phyloP scores from a whole-genome alignment of 495 filamentous ascomycete species.

The Usnea hakonensis region DNA sequence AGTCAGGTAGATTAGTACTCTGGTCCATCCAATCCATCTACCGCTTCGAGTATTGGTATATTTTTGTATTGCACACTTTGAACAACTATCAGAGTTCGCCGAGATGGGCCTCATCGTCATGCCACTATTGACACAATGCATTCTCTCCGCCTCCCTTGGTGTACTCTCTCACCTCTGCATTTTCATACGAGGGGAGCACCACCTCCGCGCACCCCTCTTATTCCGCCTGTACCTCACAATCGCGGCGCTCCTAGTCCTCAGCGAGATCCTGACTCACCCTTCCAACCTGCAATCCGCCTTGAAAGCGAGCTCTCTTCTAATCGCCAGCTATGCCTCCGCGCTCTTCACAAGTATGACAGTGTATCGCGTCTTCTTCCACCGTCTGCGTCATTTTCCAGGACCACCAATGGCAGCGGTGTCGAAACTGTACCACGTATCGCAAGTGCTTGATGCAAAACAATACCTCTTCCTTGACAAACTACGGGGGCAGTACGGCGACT shows the following conservation, averaged over 20 bases:
- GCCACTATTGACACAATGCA: background rate
- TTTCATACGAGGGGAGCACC: conserved; percentile 24
- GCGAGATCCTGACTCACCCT: background rate
- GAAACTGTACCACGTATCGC: conserved; percentile 35
- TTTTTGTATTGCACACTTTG: background rate
- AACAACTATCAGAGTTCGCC: no score
- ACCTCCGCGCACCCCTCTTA: conserved; percentile 14
- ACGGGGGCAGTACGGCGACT: conserved; percentile 32
- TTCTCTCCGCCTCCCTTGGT: conserved; percentile 6
- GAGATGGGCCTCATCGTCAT: background rate
- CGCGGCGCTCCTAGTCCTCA: background rate
- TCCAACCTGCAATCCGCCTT: background rate
- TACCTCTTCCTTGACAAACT: conserved; percentile 28
- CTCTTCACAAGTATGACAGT: conserved; percentile 38
- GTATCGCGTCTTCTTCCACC: conserved; percentile 42
- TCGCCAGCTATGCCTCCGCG: conserved; percentile 25
- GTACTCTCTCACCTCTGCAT: conserved; percentile 16
- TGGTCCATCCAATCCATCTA: no score
- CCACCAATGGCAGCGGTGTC: conserved; percentile 35
- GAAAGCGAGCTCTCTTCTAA: background rate
- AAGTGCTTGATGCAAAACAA: conserved; percentile 30
- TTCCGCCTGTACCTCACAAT: background rate
- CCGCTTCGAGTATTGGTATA: no score
- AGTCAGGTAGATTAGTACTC: no score
- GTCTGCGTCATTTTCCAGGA: conserved; percentile 38